A percentile compares a stretch with the other conserved stretches of the same genome.
These are phyloP conservation scores for Piper longum DNA, from an alignment of 164 flowering plant genomes.

Conservation along the genomic window DNA sequence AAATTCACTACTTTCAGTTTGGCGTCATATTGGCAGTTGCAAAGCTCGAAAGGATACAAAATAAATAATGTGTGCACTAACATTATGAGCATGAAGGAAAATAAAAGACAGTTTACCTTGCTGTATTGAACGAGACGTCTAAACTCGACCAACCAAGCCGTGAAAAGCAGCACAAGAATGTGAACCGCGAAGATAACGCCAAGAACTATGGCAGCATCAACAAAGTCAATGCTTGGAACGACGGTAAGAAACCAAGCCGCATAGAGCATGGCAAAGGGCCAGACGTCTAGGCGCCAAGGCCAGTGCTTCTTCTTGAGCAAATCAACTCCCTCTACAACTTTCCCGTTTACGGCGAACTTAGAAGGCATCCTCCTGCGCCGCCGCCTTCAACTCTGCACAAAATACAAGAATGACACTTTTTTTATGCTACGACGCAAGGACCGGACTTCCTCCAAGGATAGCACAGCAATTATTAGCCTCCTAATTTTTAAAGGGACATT, in stretches of 20 bases:
- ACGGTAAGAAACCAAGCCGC: constrained; percentile 32
- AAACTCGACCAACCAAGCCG: constrained; percentile 92
- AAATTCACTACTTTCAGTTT: background rate
- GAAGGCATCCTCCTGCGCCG: constrained; percentile 23
- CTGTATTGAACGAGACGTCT: constrained; percentile 58
- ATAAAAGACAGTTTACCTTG: constrained; percentile 31
- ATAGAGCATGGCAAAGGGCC: constrained; percentile 70
- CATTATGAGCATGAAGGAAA: background rate
- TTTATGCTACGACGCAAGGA: no score
- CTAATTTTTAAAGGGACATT: no score
- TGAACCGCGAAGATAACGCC: constrained; percentile 48
- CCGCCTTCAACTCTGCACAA: background rate
- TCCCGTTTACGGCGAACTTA: constrained; percentile 65
- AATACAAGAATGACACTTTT: no score
- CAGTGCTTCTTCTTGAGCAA: constrained; percentile 50
- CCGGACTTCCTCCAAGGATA: no score
- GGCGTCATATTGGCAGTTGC: background rate
- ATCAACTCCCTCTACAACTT: constrained; percentile 70
- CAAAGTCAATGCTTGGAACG: constrained; percentile 56
- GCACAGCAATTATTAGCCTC: no score
- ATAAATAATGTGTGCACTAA: background rate
- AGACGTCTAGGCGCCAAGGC: constrained; percentile 74
- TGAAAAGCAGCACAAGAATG: constrained; percentile 64
- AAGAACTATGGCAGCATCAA: constrained; percentile 56
- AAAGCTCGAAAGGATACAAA: background rate